These are phyloP conservation scores for Russula emetica DNA, from an alignment of 768 basidiomycete species.

Conservation along the genomic window DNA sequence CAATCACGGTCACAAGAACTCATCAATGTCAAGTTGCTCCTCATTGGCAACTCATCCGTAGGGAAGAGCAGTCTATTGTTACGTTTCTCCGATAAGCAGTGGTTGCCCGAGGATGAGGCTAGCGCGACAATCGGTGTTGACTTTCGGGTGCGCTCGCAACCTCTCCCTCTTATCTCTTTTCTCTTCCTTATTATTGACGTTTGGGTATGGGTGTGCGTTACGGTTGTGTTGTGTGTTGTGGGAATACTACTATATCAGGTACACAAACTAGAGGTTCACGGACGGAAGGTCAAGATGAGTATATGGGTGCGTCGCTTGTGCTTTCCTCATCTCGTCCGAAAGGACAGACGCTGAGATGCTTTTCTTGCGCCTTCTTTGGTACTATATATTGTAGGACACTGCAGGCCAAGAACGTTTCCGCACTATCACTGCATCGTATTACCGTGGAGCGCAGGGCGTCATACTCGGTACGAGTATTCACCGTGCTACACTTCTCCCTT, in stretches of 20 bases:
- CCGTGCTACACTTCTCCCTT: not conserved
- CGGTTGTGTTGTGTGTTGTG: not conserved
- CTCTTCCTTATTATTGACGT: not conserved
- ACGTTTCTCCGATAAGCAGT: constrained; percentile 95
- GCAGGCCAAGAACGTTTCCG: constrained; percentile 96
- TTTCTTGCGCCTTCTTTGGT: not conserved
- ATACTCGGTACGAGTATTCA: constrained; percentile 54
- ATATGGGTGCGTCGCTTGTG: constrained; percentile 76
- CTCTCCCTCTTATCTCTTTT: not conserved
- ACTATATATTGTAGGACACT: constrained; percentile 59
- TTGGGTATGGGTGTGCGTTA: not conserved
- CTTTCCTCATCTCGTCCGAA: not conserved
- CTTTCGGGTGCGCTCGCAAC: constrained; percentile 57
- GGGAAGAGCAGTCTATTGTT: constrained; percentile 89
- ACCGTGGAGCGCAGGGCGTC: constrained; percentile 82
- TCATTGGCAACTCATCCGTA: constrained; percentile 86
- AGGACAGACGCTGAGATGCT: not conserved
- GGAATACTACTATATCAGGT: constrained; percentile 44
- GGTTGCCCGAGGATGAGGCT: constrained; percentile 87
- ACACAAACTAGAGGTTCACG: constrained; percentile 82
- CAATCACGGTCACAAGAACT: constrained; percentile 12
- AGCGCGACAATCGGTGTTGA: constrained; percentile 84
- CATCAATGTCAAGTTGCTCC: constrained; percentile 74
- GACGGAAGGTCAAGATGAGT: constrained; percentile 84
- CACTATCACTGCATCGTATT: constrained; percentile 93